Conservation (phyloP, 352 stramenopile genomes). For the Globisporangium yorkense region DNA sequence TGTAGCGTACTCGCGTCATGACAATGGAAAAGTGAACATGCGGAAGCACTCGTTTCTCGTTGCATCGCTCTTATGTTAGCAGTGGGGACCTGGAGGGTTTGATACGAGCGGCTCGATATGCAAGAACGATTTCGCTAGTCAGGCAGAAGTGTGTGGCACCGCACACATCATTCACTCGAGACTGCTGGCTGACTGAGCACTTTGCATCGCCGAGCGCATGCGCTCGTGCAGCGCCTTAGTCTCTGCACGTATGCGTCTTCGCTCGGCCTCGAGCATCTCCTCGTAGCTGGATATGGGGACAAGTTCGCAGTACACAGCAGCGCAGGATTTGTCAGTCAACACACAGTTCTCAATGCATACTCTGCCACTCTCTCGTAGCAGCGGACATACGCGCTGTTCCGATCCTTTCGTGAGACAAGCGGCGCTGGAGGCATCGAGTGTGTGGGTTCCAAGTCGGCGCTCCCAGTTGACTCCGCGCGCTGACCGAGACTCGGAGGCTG, state of each 20-base stretch:
- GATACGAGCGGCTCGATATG: no score
- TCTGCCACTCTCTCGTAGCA: not conserved
- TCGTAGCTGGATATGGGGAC: slow-evolving; percentile 25
- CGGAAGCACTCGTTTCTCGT: no score
- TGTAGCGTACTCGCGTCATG: no score
- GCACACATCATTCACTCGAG: not conserved
- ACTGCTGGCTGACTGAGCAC: no score
- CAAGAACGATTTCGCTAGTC: no score
- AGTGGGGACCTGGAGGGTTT: no score
- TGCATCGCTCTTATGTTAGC: no score
- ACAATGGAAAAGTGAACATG: no score
- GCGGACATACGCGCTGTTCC: slow-evolving; percentile 7
- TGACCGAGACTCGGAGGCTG: not conserved
- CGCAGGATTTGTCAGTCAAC: not conserved
- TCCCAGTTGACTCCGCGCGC: not conserved
- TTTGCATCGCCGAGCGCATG: slow-evolving; percentile 25
- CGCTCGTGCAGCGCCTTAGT: slow-evolving; percentile 47
- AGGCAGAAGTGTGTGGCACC: no score
- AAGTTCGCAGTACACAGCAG: no score
- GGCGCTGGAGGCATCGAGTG: not conserved
- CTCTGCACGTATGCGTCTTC: slow-evolving; percentile 34
- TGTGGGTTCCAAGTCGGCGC: no score
- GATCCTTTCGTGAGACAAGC: not conserved
- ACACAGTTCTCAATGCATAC: not conserved
- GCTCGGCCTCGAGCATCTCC: slow-evolving; percentile 34